Base-by-base conservation (phyloP, 73 alveolate species). In the Blepharisma japonicum region DNA sequence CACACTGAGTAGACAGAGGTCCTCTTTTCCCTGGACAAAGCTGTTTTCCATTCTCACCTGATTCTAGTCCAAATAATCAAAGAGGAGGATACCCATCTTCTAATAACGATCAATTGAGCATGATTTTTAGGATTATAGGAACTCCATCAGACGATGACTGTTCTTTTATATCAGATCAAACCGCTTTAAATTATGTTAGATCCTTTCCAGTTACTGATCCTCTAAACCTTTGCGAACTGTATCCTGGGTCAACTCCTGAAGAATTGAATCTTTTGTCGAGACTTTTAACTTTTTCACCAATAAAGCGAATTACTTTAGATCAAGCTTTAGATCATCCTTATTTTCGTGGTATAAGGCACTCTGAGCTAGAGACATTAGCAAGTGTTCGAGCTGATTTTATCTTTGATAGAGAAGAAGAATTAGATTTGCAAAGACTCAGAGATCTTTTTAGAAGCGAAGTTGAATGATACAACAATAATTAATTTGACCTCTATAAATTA, bases 21-120 rank as follows among this genome's bases (percentile, higher is more conserved):
- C 99, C 99, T 18, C 89, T 97, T 49, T 97, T 97, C 91, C 99
- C 99, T 46, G 99, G 99, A 38, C 88, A 94, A 39, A 92, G 98
- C 32, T 97, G 99, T 86, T 96, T 94, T 86, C 99, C 99, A 21
- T 85, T 97, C 11, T 81, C 96, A 45, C 99, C 99, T 46, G 98
- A 92, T 56, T 86, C 94, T 54, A 79, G 81, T 45, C 92, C 92
- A 7, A 94, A 78, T 55, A 89, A 82, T 6, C 85, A 90, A 77
- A 84, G 92, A 61, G 90, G 85, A 39, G 98, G 97, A 21, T 90
- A 90, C 85, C 96, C 84, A 6, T 66, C 83, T 1, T 77, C 86
- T 39, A 77, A 78, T 8, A 71, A 67, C 6, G 90, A 83, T 46
- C 87, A 83, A 71, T 79, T 83, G 51, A 68, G 68, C 55, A 68